Percentiles rank a stretch among this genome's conserved stretches.
phyloP scores from a whole-genome alignment of 805 yeast genomes.

The Hanseniaspora meyeri region DNA sequence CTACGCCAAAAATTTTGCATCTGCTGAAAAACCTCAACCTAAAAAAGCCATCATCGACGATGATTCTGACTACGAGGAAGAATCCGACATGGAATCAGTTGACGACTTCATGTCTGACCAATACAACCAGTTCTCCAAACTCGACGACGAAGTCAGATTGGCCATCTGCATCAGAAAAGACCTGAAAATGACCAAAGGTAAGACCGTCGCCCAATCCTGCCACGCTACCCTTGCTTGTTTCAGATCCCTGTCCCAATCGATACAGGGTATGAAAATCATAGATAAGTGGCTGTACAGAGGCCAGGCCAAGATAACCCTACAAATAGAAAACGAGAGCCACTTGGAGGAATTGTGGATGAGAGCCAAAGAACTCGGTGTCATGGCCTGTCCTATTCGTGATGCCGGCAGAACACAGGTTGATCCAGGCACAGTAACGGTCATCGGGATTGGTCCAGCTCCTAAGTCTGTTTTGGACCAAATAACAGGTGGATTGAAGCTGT shows the following conservation, averaged over 20 bases:
- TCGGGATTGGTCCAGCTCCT: conserved; percentile 98
- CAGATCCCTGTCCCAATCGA: conserved; percentile 47
- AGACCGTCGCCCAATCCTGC: conserved; percentile 92
- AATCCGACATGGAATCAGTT: conserved; percentile 30
- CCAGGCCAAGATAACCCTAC: conserved; percentile 85
- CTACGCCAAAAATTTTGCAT: neutral
- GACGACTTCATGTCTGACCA: conserved; percentile 42
- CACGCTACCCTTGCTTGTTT: conserved; percentile 94
- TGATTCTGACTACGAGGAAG: conserved; percentile 17
- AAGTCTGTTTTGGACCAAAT: conserved; percentile 64
- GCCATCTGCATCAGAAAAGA: conserved; percentile 81
- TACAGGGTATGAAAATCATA: conserved; percentile 47
- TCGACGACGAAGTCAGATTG: conserved; percentile 71
- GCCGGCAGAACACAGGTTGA: conserved; percentile 96
- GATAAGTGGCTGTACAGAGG: conserved; percentile 72
- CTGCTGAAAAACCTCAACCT: neutral
- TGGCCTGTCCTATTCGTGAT: conserved; percentile 74
- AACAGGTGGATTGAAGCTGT: conserved; percentile 66
- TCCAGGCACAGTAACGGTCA: conserved; percentile 90
- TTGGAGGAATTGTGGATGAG: conserved; percentile 67
- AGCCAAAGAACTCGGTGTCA: conserved; percentile 68
- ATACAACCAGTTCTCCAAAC: conserved; percentile 46
- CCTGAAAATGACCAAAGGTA: conserved; percentile 85
- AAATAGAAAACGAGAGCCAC: conserved; percentile 52
- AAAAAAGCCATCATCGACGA: neutral